phyloP scores from a whole-genome alignment of 1,139 yeast genomes.

The Arxiozyma telluris region DNA sequence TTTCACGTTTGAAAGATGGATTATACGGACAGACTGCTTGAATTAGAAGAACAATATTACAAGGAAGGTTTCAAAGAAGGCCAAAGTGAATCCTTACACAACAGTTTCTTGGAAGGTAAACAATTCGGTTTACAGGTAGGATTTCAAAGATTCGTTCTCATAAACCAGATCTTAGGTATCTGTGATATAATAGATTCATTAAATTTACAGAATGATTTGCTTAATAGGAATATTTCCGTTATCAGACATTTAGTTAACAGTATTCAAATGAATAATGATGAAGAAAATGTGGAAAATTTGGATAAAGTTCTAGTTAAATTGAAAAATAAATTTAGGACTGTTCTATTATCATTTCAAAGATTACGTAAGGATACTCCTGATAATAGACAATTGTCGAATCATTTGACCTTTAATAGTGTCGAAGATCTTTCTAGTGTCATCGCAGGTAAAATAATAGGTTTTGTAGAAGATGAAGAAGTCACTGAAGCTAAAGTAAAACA shows the following conservation, averaged over 20 bases:
- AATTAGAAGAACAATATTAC: conserved; percentile 39
- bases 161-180: conserved; percentile 58
- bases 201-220: conserved; percentile 9
- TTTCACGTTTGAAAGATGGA: neutral
- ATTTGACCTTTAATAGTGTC: conserved; percentile 20
- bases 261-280: conserved; percentile 35
- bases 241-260: conserved; percentile 17
- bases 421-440: conserved; percentile 20
- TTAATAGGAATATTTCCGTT: conserved; percentile 16
- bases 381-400: conserved; percentile 1
- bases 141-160: conserved; percentile 53
- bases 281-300: conserved; percentile 40
- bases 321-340: conserved; percentile 45
- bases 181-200: conserved; percentile 27
- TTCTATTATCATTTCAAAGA: conserved; percentile 29
- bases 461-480: conserved; percentile 21
- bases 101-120: conserved; percentile 63
- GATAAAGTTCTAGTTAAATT: conserved; percentile 40
- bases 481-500: conserved; percentile 14
- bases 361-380: conserved; percentile 9
- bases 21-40: conserved; percentile 16
- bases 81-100: conserved; percentile 38
- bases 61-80: conserved; percentile 52
- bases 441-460: conserved; percentile 27
- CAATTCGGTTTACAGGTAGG: conserved; percentile 77